phyloP scores from a whole-genome alignment of 805 yeast genomes.

The Scheffersomyces spartinae region DNA sequence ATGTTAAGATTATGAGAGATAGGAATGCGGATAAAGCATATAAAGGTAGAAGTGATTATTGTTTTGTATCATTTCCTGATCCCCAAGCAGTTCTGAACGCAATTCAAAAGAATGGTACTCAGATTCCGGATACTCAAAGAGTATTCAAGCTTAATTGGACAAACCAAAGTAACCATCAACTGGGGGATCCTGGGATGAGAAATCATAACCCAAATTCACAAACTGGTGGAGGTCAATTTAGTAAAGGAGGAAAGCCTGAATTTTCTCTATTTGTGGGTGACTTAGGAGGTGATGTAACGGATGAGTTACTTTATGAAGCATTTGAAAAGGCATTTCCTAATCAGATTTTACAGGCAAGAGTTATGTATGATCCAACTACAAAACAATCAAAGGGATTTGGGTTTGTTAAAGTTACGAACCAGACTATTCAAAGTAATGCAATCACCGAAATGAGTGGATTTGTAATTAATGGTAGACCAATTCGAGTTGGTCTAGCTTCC shows the following conservation, averaged over 20 bases:
- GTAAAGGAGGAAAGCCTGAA: conserved; percentile 17
- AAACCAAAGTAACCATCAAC: conserved; percentile 30
- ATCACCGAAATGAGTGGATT: conserved; percentile 74
- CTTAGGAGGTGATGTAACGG: conserved; percentile 62
- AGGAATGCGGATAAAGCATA: conserved; percentile 22
- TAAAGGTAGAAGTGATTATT: conserved; percentile 58
- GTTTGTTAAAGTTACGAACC: conserved; percentile 65
- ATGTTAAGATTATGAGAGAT: conserved; percentile 64
- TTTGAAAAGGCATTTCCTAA: conserved; percentile 66
- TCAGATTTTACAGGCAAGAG: conserved; percentile 55
- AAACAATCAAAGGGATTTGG: conserved; percentile 78
- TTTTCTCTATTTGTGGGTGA: conserved; percentile 81
- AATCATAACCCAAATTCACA: conserved; percentile 5
- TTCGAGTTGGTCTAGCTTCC: conserved; percentile 42
- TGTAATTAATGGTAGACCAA: conserved; percentile 59
- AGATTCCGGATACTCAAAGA: conserved; percentile 55
- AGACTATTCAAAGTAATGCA: conserved; percentile 61
- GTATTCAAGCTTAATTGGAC: conserved; percentile 76
- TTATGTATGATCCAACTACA: conserved; percentile 64
- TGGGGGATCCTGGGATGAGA: conserved; percentile 1
- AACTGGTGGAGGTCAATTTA: background rate
- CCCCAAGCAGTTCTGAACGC: conserved; percentile 56
- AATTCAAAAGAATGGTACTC: conserved; percentile 52
- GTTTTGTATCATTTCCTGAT: conserved; percentile 66
- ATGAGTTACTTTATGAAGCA: conserved; percentile 47